Evolutionary conservation across 169 alveolate genomes (phyloP).

Genomic region (Amoebophrya sp.): DNA sequence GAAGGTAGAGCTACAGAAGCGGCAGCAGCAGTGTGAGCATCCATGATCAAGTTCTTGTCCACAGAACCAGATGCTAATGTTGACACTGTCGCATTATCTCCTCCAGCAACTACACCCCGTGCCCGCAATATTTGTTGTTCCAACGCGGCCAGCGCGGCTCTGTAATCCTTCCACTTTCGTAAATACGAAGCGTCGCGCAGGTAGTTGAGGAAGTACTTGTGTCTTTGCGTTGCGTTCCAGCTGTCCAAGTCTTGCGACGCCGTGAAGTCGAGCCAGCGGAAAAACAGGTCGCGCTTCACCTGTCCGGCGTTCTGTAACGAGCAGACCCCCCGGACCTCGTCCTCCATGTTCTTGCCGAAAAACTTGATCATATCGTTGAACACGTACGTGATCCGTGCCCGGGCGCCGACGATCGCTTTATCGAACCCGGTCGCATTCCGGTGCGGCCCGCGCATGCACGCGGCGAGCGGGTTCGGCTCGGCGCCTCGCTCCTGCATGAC

Average conservation of each 20-base stretch:
- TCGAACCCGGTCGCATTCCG: background rate
- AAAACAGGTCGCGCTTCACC: background rate
- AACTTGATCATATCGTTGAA: background rate
- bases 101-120: too few species aligned
- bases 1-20: too few species aligned
- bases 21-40: too few species aligned
- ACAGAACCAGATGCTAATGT: too few species aligned
- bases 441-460: slow-evolving; percentile 4
- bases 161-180: background rate
- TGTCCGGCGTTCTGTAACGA: background rate
- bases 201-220: background rate
- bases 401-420: background rate
- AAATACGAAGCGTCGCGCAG: background rate
- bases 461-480: background rate
- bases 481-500: background rate
- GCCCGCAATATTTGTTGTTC: too few species aligned
- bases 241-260: background rate
- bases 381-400: background rate
- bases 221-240: background rate
- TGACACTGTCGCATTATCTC: too few species aligned
- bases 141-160: too few species aligned
- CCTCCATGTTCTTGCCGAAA: background rate
- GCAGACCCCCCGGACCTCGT: background rate
- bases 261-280: background rate
- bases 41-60: too few species aligned